Percentiles rank a stretch among this genome's conserved stretches.
phyloP scores from a whole-genome alignment of 768 basidiomycete species.

The Xanthoconium purpureum region DNA sequence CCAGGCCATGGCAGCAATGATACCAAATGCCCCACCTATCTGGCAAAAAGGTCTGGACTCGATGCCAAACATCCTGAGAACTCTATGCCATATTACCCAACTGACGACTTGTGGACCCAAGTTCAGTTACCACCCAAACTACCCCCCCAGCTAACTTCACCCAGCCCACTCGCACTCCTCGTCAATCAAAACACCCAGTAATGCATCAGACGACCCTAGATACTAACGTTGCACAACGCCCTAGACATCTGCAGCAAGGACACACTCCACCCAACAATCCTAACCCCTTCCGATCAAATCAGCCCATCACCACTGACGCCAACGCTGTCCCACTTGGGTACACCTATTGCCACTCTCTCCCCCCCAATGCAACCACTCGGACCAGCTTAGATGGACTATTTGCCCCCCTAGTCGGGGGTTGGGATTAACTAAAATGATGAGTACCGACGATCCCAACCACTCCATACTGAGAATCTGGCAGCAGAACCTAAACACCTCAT shows the following conservation, averaged over 20 bases:
- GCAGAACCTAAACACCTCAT: neutral
- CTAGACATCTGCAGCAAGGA: too few relatives aligned
- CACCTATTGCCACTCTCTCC: too few relatives aligned
- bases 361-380: too few relatives aligned
- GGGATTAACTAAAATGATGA: too few relatives aligned
- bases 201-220: neutral
- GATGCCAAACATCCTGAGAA: constrained; percentile 5
- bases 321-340: neutral
- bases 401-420: too few relatives aligned
- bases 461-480: neutral
- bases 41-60: neutral
- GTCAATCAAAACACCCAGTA: neutral
- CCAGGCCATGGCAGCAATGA: neutral
- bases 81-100: constrained; percentile 1
- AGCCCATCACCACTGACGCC: neutral
- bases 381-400: too few relatives aligned
- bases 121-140: neutral
- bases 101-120: neutral
- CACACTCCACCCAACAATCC: neutral
- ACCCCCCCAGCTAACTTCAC: neutral
- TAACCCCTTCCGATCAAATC: neutral
- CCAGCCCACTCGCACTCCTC: neutral
- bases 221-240: neutral
- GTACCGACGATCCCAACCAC: neutral
- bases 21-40: neutral